phyloP scores from a whole-genome alignment of 2,329 filamentous ascomycete species.

The Cladosporium sp. region DNA sequence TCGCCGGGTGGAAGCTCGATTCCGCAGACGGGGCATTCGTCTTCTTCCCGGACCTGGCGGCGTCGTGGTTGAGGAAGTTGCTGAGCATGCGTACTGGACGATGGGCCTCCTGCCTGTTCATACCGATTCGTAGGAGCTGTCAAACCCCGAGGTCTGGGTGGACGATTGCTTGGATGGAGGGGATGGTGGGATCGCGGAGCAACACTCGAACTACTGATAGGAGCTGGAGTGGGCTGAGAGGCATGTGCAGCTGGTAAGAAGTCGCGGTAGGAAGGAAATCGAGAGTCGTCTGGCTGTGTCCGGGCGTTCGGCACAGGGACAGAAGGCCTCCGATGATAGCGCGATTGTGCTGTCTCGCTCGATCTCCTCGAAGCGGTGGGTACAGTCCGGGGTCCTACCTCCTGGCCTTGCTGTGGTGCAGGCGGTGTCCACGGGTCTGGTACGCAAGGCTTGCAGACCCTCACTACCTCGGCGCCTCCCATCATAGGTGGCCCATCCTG shows the following conservation, averaged over 20 bases:
- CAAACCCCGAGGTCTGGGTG: neutral
- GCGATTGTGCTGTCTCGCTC: slow-evolving; percentile 3
- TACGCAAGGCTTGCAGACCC: slow-evolving; percentile 67
- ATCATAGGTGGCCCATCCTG: slow-evolving; percentile 39
- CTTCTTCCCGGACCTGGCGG: slow-evolving; percentile 53
- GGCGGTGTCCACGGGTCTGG: slow-evolving; percentile 48
- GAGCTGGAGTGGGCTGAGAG: neutral
- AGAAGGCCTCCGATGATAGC: slow-evolving; percentile 5
- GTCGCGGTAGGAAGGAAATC: slow-evolving; percentile 3
- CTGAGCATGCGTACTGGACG: neutral
- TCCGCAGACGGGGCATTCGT: slow-evolving; percentile 74
- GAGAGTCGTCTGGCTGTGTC: neutral
- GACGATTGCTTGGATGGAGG: neutral
- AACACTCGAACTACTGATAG: neutral
- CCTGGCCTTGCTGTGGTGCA: neutral
- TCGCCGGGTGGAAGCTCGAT: slow-evolving; percentile 58
- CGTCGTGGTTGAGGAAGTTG: slow-evolving; percentile 12
- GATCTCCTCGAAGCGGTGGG: neutral
- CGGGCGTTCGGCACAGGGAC: neutral
- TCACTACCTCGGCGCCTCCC: slow-evolving; percentile 58
- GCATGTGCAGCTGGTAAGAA: neutral
- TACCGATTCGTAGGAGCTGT: neutral
- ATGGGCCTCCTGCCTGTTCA: neutral
- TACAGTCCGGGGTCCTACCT: neutral
- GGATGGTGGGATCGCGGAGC: neutral